phyloP scores from a whole-genome alignment of 345 rosid genomes.

The Salix suchowensis region DNA sequence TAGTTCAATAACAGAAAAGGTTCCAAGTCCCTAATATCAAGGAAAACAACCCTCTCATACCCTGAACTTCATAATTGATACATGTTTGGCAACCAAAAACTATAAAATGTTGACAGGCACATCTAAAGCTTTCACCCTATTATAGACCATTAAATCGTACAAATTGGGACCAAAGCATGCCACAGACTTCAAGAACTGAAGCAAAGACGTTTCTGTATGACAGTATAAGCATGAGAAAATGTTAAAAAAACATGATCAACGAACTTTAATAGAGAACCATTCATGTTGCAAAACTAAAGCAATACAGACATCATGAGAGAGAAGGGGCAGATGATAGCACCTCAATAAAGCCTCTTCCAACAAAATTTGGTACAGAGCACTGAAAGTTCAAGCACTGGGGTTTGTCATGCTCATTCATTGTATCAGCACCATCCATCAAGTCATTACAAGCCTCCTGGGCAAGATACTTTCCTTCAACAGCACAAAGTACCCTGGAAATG shows the following conservation, averaged over 20 bases:
- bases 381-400: conserved; percentile 56
- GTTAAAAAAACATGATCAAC: background rate
- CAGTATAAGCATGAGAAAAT: background rate
- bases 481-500: conserved; percentile 72
- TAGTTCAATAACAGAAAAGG: background rate
- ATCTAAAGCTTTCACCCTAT: background rate
- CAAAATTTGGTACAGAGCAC: conserved; percentile 53
- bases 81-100: background rate
- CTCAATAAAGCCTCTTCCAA: conserved; percentile 95
- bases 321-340: conserved; percentile 27
- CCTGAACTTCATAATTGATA: background rate
- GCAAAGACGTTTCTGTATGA: background rate
- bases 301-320: background rate
- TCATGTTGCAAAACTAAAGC: background rate
- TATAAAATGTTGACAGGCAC: background rate
- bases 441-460: conserved; percentile 55
- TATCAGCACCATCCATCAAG: conserved; percentile 37
- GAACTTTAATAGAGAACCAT: background rate
- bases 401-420: conserved; percentile 41
- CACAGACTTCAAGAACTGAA: background rate
- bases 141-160: background rate
- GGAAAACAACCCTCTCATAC: background rate
- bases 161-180: background rate
- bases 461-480: conserved; percentile 86
- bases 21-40: background rate